Evolutionary conservation across 805 yeast genomes (phyloP).

Genomic region (Kodamaea lidongshanica): DNA sequence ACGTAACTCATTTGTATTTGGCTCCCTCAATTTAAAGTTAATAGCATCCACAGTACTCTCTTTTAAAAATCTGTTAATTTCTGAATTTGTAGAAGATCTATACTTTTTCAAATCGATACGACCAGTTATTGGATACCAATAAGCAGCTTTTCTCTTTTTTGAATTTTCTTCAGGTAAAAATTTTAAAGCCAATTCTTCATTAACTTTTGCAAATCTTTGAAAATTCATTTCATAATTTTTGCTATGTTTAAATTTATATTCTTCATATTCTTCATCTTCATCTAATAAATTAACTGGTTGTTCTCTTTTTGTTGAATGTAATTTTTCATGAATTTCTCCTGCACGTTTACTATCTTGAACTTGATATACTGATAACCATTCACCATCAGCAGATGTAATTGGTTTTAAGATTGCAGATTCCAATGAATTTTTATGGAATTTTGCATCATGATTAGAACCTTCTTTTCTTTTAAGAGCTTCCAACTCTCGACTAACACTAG

Average conservation of each 20-base stretch:
- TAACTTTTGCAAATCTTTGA: conserved; percentile 38
- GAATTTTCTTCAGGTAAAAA: conserved; percentile 35
- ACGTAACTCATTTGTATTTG: conserved; percentile 62
- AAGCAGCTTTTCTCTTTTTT: conserved; percentile 47
- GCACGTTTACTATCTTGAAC: conserved; percentile 21
- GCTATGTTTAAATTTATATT: conserved; percentile 53
- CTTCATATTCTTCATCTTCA: conserved; percentile 39
- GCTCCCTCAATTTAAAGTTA: conserved; percentile 60
- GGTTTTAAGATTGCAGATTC: conserved; percentile 68
- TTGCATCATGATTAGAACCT: conserved; percentile 21
- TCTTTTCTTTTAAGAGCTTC: conserved; percentile 24
- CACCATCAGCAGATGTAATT: conserved; percentile 63
- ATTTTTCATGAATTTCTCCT: conserved; percentile 18
- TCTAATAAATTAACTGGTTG: conserved; percentile 36
- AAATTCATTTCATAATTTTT: conserved; percentile 77
- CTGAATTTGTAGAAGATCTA: conserved; percentile 58
- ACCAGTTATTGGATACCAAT: conserved; percentile 72
- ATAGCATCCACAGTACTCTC: conserved; percentile 57
- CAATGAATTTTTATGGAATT: conserved; percentile 33
- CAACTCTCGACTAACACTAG: conserved; percentile 40
- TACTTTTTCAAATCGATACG: conserved; percentile 79
- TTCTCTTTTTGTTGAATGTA: conserved; percentile 38
- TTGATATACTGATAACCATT: conserved; percentile 61
- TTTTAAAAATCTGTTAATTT: conserved; percentile 48
- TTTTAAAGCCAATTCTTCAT: conserved; percentile 64